A percentile compares a stretch with the other conserved stretches of the same genome.
Evolutionary conservation across 139 green algal genomes (phyloP).

Genomic region (Diplosphaera chodatii): DNA sequence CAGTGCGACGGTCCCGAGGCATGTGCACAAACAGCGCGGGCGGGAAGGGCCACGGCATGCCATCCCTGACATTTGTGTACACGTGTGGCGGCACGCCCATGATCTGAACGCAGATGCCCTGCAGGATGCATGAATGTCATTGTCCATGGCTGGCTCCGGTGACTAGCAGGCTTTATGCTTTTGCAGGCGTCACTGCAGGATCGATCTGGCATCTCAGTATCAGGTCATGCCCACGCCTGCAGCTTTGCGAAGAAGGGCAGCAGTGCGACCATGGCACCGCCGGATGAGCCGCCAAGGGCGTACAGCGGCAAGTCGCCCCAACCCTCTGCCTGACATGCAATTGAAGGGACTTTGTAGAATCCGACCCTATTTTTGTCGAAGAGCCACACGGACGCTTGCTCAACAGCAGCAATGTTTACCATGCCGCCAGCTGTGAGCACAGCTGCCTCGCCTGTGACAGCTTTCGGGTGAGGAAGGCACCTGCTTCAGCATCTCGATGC

Average conservation of each 20-base stretch:
- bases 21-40: conserved; percentile 60
- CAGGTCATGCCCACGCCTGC: too few relatives aligned
- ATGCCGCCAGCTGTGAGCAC: too few relatives aligned
- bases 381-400: too few relatives aligned
- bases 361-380: too few relatives aligned
- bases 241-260: conserved; percentile 20
- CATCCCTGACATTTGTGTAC: not conserved
- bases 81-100: conserved; percentile 22
- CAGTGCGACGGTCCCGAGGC: conserved; percentile 34
- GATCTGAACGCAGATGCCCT: conserved; percentile 41
- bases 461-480: too few relatives aligned
- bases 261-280: conserved; percentile 47
- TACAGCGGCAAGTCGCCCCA: conserved; percentile 43
- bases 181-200: too few relatives aligned
- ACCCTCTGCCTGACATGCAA: conserved; percentile 9
- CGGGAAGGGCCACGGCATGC: conserved; percentile 29
- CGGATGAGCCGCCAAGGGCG: conserved; percentile 48
- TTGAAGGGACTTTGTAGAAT: too few relatives aligned
- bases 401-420: too few relatives aligned
- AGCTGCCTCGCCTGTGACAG: too few relatives aligned
- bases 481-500: not conserved
- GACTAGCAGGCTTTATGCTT: too few relatives aligned
- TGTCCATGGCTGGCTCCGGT: too few relatives aligned
- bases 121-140: conserved; percentile 1
- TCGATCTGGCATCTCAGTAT: too few relatives aligned